Evolutionary conservation across 2,329 filamentous ascomycete genomes (phyloP).

Genomic region (Aspergillus aculeatinus): DNA sequence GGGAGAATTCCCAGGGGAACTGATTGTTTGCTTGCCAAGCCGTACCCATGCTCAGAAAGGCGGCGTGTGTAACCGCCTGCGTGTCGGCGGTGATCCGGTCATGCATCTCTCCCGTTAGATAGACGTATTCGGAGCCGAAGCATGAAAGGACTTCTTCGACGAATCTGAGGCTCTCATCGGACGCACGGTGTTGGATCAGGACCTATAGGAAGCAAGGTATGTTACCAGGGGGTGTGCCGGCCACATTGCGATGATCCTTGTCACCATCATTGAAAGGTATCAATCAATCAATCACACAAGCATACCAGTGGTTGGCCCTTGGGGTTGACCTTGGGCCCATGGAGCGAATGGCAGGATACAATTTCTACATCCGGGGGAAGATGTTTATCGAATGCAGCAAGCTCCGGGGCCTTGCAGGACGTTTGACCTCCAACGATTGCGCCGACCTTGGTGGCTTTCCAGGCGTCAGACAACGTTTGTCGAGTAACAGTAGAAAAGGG

Average conservation of each 20-base stretch:
- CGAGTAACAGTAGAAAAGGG: neutral
- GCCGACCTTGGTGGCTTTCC: slow-evolving; percentile 81
- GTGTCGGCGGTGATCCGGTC: slow-evolving; percentile 98
- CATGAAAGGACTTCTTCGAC: slow-evolving; percentile 81
- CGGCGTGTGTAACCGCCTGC: slow-evolving; percentile 95
- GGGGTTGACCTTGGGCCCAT: slow-evolving; percentile 86
- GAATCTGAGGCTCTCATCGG: slow-evolving; percentile 70
- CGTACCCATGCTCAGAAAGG: slow-evolving; percentile 95
- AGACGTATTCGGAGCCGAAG: slow-evolving; percentile 80
- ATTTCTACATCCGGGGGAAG: slow-evolving; percentile 88
- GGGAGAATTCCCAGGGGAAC: slow-evolving; percentile 95
- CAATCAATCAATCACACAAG: neutral
- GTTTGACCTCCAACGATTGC: slow-evolving; percentile 97
- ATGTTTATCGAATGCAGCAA: slow-evolving; percentile 85
- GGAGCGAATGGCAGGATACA: slow-evolving; percentile 92
- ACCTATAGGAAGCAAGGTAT: slow-evolving; percentile 48
- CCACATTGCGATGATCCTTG: slow-evolving; percentile 1
- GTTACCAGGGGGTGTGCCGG: neutral
- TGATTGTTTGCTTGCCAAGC: slow-evolving; percentile 94
- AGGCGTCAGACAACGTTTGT: slow-evolving; percentile 25
- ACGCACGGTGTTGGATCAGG: slow-evolving; percentile 88
- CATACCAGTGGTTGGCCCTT: slow-evolving; percentile 82
- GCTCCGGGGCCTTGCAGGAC: slow-evolving; percentile 96
- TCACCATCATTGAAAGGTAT: slow-evolving; percentile 10
- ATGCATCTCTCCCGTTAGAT: slow-evolving; percentile 82